Conservation (phyloP, 495 filamentous ascomycete genomes). For the Tuber magnatum region DNA sequence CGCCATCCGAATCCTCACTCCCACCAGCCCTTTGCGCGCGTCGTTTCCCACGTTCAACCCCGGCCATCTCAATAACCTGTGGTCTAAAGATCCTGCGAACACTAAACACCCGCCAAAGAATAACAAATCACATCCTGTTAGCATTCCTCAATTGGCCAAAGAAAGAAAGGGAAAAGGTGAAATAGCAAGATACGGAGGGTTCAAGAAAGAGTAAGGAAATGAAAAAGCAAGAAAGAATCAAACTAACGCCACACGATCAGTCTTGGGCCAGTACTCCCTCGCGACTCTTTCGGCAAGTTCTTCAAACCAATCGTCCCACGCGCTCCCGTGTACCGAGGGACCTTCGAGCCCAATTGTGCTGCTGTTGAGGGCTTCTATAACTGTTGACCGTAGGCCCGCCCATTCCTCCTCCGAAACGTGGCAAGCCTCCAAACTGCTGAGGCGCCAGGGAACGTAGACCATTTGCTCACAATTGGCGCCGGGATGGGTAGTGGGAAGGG, state of each 20-base stretch:
- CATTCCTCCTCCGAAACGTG: conserved; percentile 33
- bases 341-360: conserved; percentile 24
- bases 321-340: conserved; percentile 23
- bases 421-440: conserved; percentile 22
- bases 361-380: conserved; percentile 21
- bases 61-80: conserved; percentile 31
- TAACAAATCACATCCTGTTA: not conserved
- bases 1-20: not conserved
- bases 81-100: conserved; percentile 27
- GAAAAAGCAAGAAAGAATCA: not conserved
- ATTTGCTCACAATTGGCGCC: not conserved
- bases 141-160: conserved; percentile 1
- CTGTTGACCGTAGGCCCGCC: conserved; percentile 27
- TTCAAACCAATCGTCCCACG: conserved; percentile 31
- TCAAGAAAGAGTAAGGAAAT: not conserved
- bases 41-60: conserved; percentile 27
- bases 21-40: conserved; percentile 14
- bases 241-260: conserved; percentile 5
- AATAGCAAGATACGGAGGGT: not conserved
- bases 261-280: conserved; percentile 24
- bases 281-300: conserved; percentile 22
- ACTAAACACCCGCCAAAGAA: conserved; percentile 7
- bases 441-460: conserved; percentile 27
- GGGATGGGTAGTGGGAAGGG: not conserved
- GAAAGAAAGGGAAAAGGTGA: not conserved